Conservation (phyloP, 768 basidiomycete species). For the Russula sp. region DNA sequence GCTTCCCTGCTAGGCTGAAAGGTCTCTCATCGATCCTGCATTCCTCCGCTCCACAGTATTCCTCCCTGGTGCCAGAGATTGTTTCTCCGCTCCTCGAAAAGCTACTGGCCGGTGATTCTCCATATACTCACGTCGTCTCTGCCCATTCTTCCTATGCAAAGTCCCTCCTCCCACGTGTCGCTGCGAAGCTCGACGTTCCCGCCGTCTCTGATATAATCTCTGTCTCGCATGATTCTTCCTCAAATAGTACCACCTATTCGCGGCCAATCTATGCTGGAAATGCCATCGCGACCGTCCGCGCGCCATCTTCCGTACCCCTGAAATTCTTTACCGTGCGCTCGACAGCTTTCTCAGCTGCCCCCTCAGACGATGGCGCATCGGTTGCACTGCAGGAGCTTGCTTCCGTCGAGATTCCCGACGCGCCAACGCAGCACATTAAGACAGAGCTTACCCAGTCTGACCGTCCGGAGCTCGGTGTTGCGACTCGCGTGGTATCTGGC, state of each 20-base stretch:
- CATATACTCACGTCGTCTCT: slow-evolving; percentile 87
- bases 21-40: slow-evolving; percentile 63
- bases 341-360: slow-evolving; percentile 76
- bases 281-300: slow-evolving; percentile 87
- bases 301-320: slow-evolving; percentile 63
- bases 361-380: slow-evolving; percentile 41
- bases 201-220: slow-evolving; percentile 89
- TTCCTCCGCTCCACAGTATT: slow-evolving; percentile 62
- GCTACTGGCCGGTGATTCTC: slow-evolving; percentile 51
- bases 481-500: slow-evolving; percentile 86
- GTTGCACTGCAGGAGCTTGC: slow-evolving; percentile 57
- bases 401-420: slow-evolving; percentile 50
- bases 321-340: slow-evolving; percentile 95
- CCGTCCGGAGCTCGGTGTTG: slow-evolving; percentile 85
- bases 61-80: slow-evolving; percentile 63
- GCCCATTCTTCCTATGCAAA: slow-evolving; percentile 90
- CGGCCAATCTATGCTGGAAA: slow-evolving; percentile 98
- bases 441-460: slow-evolving; percentile 83
- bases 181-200: slow-evolving; percentile 81
- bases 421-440: slow-evolving; percentile 55
- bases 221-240: slow-evolving; percentile 60
- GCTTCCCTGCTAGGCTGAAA: slow-evolving; percentile 42
- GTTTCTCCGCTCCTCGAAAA: slow-evolving; percentile 78
- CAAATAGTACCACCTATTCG: slow-evolving; percentile 76
- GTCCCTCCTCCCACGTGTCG: slow-evolving; percentile 87